phyloP scores from a whole-genome alignment of 192 early-diverging fungal species.

The Coemansia sp. region DNA sequence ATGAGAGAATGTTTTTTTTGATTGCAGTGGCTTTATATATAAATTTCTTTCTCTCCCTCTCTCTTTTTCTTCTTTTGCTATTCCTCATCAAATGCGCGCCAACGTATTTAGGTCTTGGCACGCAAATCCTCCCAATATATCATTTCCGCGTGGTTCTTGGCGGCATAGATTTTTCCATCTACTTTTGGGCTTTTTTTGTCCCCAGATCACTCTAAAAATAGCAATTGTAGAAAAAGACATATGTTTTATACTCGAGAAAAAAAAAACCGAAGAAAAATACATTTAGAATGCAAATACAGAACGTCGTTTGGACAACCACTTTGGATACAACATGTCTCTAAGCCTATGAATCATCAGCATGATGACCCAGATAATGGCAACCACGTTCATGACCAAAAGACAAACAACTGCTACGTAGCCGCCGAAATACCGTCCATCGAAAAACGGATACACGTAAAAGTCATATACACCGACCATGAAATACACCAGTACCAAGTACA shows the following conservation, averaged over 20 bases:
- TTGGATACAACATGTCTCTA: constrained; percentile 27
- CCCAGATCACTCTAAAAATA: no score
- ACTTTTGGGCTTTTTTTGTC: no score
- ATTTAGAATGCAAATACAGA: constrained; percentile 5
- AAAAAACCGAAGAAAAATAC: no score
- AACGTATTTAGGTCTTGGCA: no score
- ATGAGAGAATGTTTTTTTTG: no score
- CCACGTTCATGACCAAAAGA: constrained; percentile 23
- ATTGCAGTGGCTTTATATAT: no score
- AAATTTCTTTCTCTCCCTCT: no score
- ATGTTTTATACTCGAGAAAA: no score
- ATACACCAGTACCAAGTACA: constrained; percentile 45
- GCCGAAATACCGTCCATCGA: constrained; percentile 36
- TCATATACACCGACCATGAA: constrained; percentile 49
- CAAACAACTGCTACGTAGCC: constrained; percentile 39
- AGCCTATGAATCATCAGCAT: constrained; percentile 38
- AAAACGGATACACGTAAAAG: constrained; percentile 55
- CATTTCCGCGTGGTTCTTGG: background rate
- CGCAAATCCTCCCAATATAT: no score
- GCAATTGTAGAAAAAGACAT: no score
- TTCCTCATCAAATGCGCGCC: no score
- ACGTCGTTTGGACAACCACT: constrained; percentile 9
- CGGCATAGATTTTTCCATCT: background rate
- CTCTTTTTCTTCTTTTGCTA: no score
- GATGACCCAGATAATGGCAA: constrained; percentile 37